Base-by-base conservation (phyloP, 2,329 filamentous ascomycete species). In the Cercospora sp. region DNA sequence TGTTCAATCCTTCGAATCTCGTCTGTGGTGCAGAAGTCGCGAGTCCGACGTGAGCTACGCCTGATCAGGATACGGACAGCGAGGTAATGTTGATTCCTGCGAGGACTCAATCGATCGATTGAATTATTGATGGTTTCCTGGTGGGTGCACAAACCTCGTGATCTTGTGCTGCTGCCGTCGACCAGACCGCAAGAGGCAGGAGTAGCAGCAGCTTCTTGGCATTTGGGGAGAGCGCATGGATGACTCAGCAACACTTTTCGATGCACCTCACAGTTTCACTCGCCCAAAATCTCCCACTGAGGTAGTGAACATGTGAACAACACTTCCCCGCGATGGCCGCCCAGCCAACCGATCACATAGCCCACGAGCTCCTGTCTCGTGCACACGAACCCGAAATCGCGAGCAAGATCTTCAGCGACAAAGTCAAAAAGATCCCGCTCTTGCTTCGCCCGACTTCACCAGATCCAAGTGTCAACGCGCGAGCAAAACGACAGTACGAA, bases 401-500 rank as follows among this genome's bases (percentile, higher is more conserved):
- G 64, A 82, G 83, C 36, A 86, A 88, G 64, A 91, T 97, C 79
- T 94, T 91, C 83, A 84, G 86, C 70, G 92, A 96, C 71, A 93
- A 93, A 80, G 88, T 97, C 78, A 88, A 92, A 74, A 89, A 92
- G 77, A 92, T 93, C 58, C 90, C 92, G 0, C 88, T 97, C 66
- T 88, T 90, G 75, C 87, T 97, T 3, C 89, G 90, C 51, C 89
- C 92, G 6, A 90, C 89, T 23, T 92, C 91, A 0, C 91, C 92
- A 79, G 87, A 75, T 72, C 75, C 80, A 12, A 78, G 76, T 69
- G 81, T 82, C 61, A 86, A 88, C 74, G 85, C 86, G 20, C 88
- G 90, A 69, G 82, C 78, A 48, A 75, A 78, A 39, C 79, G 79
- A 61, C 79, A 81, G 63, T 69, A 77, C 65, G 73, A 74, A 48